These are phyloP conservation scores for Debaryomyces prosopidis DNA, from an alignment of 805 yeast genomes.

Conservation along the genomic window DNA sequence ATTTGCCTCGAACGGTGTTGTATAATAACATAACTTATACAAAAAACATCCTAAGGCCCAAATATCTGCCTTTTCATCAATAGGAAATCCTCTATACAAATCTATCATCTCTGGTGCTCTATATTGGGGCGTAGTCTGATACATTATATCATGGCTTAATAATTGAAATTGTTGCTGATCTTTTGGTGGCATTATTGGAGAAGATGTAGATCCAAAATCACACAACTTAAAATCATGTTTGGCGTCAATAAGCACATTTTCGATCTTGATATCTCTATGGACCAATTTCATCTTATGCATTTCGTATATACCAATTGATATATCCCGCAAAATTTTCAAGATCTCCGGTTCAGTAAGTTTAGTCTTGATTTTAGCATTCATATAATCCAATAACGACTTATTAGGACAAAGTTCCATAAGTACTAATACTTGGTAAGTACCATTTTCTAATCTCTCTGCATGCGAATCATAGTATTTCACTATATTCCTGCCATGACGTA, in stretches of 20 bases:
- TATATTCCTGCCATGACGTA: slow-evolving; percentile 56
- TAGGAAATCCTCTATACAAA: slow-evolving; percentile 75
- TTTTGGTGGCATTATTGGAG: slow-evolving; percentile 69
- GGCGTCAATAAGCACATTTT: slow-evolving; percentile 82
- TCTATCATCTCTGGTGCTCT: slow-evolving; percentile 97
- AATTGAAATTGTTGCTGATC: slow-evolving; percentile 70
- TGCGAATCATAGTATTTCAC: slow-evolving; percentile 76
- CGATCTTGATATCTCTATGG: slow-evolving; percentile 93
- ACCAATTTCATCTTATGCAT: slow-evolving; percentile 83
- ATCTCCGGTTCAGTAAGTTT: slow-evolving; percentile 78
- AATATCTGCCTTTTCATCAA: slow-evolving; percentile 89
- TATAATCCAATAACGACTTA: slow-evolving; percentile 81
- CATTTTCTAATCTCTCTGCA: slow-evolving; percentile 58
- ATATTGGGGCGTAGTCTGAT: slow-evolving; percentile 95
- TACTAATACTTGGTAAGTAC: slow-evolving; percentile 79
- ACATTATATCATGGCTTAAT: slow-evolving; percentile 80
- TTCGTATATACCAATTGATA: slow-evolving; percentile 73
- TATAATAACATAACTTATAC: slow-evolving; percentile 87
- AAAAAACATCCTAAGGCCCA: slow-evolving; percentile 96
- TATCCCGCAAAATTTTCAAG: slow-evolving; percentile 78
- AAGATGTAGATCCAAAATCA: slow-evolving; percentile 90
- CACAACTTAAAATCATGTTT: slow-evolving; percentile 74
- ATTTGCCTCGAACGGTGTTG: slow-evolving; percentile 92
- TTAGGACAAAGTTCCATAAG: slow-evolving; percentile 93
- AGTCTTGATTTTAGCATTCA: slow-evolving; percentile 82